Conservation (phyloP, 345 rosid species). For the Eucalyptus sp. region DNA sequence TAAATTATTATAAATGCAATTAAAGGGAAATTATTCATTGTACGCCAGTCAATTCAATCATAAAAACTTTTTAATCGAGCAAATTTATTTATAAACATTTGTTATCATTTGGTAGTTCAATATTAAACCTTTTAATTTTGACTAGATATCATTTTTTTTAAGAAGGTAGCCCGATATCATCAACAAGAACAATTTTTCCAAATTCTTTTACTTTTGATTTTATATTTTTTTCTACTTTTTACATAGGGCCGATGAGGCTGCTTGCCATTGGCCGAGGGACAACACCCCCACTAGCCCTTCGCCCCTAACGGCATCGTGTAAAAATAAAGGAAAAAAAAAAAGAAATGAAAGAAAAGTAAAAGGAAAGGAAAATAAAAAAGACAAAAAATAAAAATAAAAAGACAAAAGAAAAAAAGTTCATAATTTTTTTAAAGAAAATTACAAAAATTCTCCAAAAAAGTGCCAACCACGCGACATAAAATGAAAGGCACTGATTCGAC, state of each 20-base stretch:
- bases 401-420: too few species aligned
- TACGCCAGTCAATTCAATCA: fast-evolving
- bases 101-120: too few species aligned
- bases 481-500: background rate
- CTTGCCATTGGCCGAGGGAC: background rate
- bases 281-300: background rate
- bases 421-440: too few species aligned
- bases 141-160: too few species aligned
- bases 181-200: background rate
- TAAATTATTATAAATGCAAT: background rate
- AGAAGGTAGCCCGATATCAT: too few species aligned
- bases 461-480: too few species aligned
- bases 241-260: background rate
- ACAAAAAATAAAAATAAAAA: too few species aligned
- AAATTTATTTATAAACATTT: too few species aligned
- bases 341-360: background rate
- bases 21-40: background rate
- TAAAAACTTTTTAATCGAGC: background rate
- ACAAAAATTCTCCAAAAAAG: too few species aligned
- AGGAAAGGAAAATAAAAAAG: background rate
- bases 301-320: background rate
- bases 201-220: too few species aligned
- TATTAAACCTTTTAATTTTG: background rate
- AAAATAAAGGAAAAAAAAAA: too few species aligned
- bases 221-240: too few species aligned